Evolutionary conservation across 352 stramenopile species (phyloP), one percentile per base, ranked within the genome.

Genomic region (Pythium dissimile): DNA sequence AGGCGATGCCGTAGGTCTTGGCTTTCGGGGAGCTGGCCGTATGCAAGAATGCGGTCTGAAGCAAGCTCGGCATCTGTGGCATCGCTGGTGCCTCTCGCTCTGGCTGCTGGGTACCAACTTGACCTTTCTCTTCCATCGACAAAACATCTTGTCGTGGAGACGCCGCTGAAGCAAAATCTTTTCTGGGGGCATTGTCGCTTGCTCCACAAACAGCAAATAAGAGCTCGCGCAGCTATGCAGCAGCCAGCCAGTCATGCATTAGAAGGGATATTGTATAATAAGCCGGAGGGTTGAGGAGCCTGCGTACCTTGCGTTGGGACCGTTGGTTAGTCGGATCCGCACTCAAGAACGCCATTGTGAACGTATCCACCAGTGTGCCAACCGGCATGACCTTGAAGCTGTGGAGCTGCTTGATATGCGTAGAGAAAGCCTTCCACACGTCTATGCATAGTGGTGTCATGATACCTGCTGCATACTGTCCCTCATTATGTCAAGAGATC

Each of bases 21-120:
- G 65, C 18, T 44, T 79, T 86, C 24, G 75, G 58, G 28, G 75
- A 67, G n/a, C 73, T 86, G 38, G 79, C 58, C 42, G 76, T 62
- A 45, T 86, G 73, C 0, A 88, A 58, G 54, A 86, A 83, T 11
- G 77, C 80, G 1, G 77, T 86, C 37, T 88, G 80, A 0, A 87
- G 64, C n/a, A 90, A 20, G 7, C 65, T 71, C 11, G 75, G 71
- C 2, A 72, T 75, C 35, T 73, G 60, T 10, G 60, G 53, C 7
- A 47, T 38, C 13, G 12, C 23, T 1, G 46, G 38, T 1, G 34
- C 43, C 35, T 59, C 51, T 11, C 37, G 37, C 16, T 59, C 50
- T 56, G 41, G 5, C 39, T 31, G 24, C 44, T n/a, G 51, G 9
- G 50, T 39, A 12, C 13, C 18, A 28, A 15, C 10, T 27, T 37